A percentile compares a stretch with the other conserved stretches of the same genome.
Conservation (phyloP, 306 rosid species). For the Quercus gilva region DNA sequence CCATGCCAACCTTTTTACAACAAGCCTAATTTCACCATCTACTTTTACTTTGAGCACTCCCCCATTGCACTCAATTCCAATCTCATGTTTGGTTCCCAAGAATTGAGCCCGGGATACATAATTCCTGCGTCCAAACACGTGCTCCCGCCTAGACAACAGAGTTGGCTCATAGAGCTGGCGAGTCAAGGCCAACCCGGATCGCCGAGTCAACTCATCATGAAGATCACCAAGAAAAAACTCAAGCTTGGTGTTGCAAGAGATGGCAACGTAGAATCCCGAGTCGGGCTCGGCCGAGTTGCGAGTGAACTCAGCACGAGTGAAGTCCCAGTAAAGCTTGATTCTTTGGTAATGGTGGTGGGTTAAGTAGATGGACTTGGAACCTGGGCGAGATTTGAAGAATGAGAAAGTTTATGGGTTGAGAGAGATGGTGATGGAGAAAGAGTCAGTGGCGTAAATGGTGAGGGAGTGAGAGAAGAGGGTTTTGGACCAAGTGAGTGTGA, state of each 20-base stretch:
- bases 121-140: slow-evolving; percentile 59
- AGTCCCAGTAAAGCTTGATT: slow-evolving; percentile 73
- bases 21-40: slow-evolving; percentile 50
- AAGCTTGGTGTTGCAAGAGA: slow-evolving; percentile 37
- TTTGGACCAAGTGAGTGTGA: no score
- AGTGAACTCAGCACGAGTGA: slow-evolving; percentile 42
- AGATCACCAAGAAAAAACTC: slow-evolving; percentile 72
- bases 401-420: no score
- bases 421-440: no score
- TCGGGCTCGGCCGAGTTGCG: slow-evolving; percentile 64
- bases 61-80: slow-evolving; percentile 58
- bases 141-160: slow-evolving; percentile 66
- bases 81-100: slow-evolving; percentile 64
- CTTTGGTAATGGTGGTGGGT: slow-evolving; percentile 30
- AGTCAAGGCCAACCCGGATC: slow-evolving; percentile 16
- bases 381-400: no score
- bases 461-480: no score
- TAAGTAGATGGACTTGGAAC: no score
- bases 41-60: slow-evolving; percentile 57
- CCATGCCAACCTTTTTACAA: slow-evolving; percentile 72
- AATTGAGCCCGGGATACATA: slow-evolving; percentile 55
- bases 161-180: slow-evolving; percentile 21
- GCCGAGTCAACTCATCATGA: slow-evolving; percentile 27
- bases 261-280: slow-evolving; percentile 63
- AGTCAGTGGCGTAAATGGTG: no score